Percentiles rank a stretch among this genome's conserved stretches.
Evolutionary conservation across 2,329 filamentous ascomycete genomes (phyloP).

Genomic region (Graphilbum sp.): DNA sequence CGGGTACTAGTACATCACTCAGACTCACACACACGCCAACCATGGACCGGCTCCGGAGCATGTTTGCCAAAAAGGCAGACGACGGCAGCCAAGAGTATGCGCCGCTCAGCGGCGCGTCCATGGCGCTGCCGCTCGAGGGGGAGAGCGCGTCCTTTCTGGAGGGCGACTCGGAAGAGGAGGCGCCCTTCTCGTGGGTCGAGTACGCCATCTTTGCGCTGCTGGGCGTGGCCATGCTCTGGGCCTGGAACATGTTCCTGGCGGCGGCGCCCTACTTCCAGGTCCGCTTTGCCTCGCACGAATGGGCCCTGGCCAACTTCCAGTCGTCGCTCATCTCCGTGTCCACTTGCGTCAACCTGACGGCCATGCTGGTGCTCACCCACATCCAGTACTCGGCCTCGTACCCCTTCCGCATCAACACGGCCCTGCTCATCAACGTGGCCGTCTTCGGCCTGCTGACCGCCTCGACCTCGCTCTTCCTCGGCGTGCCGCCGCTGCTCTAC

Average conservation of each 20-base stretch:
- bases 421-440: conserved; percentile 60
- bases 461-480: conserved; percentile 56
- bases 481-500: conserved; percentile 47
- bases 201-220: conserved; percentile 75
- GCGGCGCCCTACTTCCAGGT: conserved; percentile 83
- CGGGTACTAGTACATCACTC: too few species aligned
- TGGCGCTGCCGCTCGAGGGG: conserved; percentile 14
- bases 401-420: conserved; percentile 64
- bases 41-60: conserved; percentile 19
- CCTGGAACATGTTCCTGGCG: conserved; percentile 98
- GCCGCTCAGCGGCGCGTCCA: conserved; percentile 13
- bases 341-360: conserved; percentile 63
- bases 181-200: conserved; percentile 67
- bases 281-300: conserved; percentile 56
- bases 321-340: conserved; percentile 77
- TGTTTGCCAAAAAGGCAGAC: conserved; percentile 15
- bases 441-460: conserved; percentile 65
- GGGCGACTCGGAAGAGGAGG: conserved; percentile 15
- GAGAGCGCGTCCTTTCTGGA: conserved; percentile 13
- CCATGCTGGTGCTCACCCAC: conserved; percentile 62
- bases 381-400: conserved; percentile 76
- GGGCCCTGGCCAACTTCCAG: conserved; percentile 71
- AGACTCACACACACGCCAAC: too few species aligned
- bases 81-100: conserved; percentile 18
- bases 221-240: conserved; percentile 92